Evolutionary conservation across 2,329 filamentous ascomycete genomes (phyloP).

Genomic region (Gaeumannomyces sp.): DNA sequence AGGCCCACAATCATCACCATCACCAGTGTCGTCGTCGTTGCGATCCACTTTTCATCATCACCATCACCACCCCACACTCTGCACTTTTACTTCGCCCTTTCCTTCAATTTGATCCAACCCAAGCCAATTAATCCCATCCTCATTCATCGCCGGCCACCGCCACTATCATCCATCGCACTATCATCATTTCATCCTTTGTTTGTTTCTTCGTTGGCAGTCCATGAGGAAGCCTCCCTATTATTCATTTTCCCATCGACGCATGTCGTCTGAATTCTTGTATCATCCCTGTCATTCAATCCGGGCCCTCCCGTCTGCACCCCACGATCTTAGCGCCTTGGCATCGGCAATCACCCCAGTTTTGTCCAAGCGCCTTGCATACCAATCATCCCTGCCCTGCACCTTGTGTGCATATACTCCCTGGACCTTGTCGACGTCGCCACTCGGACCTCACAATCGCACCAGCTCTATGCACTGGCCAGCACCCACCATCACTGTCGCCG

Average conservation of each 20-base stretch:
- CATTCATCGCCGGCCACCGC: too few species aligned
- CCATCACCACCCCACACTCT: neutral
- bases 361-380: neutral
- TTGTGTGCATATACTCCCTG: neutral
- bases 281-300: neutral
- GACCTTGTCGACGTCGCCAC: neutral
- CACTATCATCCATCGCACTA: too few species aligned
- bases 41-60: neutral
- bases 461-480: neutral
- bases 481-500: neutral
- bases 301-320: neutral
- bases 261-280: neutral
- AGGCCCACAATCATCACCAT: neutral
- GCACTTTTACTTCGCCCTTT: neutral
- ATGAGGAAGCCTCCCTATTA: too few species aligned
- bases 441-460: neutral
- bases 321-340: neutral
- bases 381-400: neutral
- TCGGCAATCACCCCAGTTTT: neutral
- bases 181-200: neutral
- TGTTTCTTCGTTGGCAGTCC: neutral
- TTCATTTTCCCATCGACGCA: neutral
- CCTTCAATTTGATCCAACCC: neutral
- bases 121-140: neutral
- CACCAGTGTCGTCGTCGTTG: neutral